Base-by-base conservation (phyloP, 2,329 filamentous ascomycete species). In the Lecanosticta acicola region DNA sequence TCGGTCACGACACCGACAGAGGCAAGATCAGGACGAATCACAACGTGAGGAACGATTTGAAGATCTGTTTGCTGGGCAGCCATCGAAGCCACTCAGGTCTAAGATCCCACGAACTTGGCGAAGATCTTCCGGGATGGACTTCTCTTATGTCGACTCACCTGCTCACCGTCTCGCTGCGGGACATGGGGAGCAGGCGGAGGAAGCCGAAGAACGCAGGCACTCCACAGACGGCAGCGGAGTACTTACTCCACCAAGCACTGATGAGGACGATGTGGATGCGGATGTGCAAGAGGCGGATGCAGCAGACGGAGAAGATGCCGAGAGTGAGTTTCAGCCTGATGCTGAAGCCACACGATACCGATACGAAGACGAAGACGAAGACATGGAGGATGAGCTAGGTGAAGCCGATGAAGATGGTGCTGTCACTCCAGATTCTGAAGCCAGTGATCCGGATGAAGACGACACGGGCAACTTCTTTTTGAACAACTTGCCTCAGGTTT, bases 21-120 rank as follows among this genome's bases (percentile, higher is more conserved):
- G 11, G 14, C 14, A 3, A 19, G 19, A 10, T 29, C 29, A 18
- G 17, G 9, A 34, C 19, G 20, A 16, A 26, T 11, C n/a, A 20
- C 39, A 42, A 50, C n/a, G 45, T 29, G 24, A 29, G 11, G 24
- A 29, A 29, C 54, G 40, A 43, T n/a, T 60, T 3, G 57, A 64
- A 26, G 68, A 69, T 34, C 45, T 68, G 11, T 66, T 69, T 33
- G 53, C 55, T 7, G 61, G 63, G 16, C 59, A 65, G 26, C 51
- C 58, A 37, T 53, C 51, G 2, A 64, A 59, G 32, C 66, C 69
- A 45, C 55, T 61, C 16, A 64, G 70, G 21, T 55, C 64, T 13
- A 71, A 71, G 46, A 59, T 70, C 20, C 66, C 69, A 29, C 60
- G 63, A 13, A 70, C 68, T 3, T 70, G 70, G 66, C 66, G 70